phyloP scores from a whole-genome alignment of 768 basidiomycete genomes.

The Tricholoma terreum region DNA sequence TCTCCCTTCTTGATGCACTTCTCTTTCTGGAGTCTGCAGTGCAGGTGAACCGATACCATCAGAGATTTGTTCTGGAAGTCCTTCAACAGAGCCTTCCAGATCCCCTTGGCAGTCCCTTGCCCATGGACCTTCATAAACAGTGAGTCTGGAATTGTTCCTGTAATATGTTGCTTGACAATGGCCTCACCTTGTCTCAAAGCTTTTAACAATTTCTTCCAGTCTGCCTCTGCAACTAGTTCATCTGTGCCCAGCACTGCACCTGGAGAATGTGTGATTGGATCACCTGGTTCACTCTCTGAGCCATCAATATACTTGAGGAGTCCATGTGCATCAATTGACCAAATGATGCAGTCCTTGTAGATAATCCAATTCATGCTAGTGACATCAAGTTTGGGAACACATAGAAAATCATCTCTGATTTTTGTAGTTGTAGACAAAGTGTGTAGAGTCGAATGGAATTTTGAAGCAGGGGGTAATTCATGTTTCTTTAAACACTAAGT shows the following conservation, averaged over 20 bases:
- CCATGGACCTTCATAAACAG: too few species aligned
- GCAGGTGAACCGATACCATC: too few species aligned
- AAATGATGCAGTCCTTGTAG: too few species aligned
- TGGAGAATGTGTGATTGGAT: constrained; percentile 6
- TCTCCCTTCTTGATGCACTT: too few species aligned
- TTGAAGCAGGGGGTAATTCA: not conserved
- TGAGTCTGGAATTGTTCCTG: constrained; percentile 31
- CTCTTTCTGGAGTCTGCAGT: too few species aligned
- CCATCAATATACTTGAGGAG: constrained; percentile 23
- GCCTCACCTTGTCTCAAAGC: constrained; percentile 24
- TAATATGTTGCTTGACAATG: constrained; percentile 29
- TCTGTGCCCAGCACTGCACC: not conserved
- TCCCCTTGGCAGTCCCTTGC: too few species aligned
- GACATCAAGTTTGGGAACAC: constrained; percentile 17
- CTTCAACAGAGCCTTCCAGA: too few species aligned
- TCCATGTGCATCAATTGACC: constrained; percentile 17
- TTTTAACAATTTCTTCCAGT: constrained; percentile 20
- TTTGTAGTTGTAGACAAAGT: too few species aligned
- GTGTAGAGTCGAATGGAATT: not conserved
- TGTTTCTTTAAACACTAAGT: not conserved
- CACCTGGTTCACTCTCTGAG: constrained; percentile 8
- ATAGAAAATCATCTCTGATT: too few species aligned
- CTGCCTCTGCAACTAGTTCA: not conserved
- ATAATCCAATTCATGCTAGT: constrained; percentile 20
- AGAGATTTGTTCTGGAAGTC: too few species aligned